These are phyloP conservation scores for Dispira parvispora DNA, from an alignment of 192 early-diverging fungal species.

Conservation along the genomic window DNA sequence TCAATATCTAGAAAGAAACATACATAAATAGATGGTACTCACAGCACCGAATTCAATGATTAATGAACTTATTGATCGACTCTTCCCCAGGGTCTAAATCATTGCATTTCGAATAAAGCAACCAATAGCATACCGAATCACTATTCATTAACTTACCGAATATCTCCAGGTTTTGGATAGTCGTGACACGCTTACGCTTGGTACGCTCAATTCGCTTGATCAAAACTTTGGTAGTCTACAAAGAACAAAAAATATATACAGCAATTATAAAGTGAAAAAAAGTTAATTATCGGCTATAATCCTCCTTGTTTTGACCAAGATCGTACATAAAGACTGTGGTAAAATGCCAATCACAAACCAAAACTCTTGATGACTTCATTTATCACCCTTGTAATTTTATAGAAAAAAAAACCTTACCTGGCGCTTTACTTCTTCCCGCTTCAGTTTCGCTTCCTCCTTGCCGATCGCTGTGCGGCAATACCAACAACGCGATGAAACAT, in stretches of 20 bases:
- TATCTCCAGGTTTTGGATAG: conserved; percentile 64
- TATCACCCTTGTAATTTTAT: neutral
- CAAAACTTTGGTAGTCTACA: conserved; percentile 40
- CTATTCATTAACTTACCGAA: conserved; percentile 61
- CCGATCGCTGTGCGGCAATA: no score
- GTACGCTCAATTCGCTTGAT: conserved; percentile 84
- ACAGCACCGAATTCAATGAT: no score
- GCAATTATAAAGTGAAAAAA: neutral
- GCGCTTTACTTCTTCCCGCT: conserved; percentile 60
- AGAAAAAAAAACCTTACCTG: conserved; percentile 26
- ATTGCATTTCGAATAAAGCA: no score
- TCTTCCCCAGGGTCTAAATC: no score
- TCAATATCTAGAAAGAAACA: conserved; percentile 50
- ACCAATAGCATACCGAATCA: no score
- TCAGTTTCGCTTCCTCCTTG: conserved; percentile 56
- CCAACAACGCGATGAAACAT: no score
- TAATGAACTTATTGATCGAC: no score
- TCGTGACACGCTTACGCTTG: conserved; percentile 83
- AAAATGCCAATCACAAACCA: no score
- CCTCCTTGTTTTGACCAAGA: no score
- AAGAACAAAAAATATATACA: conserved; percentile 1
- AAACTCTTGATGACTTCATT: no score
- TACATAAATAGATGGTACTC: no score
- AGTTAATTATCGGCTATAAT: neutral
- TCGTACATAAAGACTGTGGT: no score